Evolutionary conservation across 352 stramenopile species (phyloP).

Genomic region (Globisporangium sylvaticum): DNA sequence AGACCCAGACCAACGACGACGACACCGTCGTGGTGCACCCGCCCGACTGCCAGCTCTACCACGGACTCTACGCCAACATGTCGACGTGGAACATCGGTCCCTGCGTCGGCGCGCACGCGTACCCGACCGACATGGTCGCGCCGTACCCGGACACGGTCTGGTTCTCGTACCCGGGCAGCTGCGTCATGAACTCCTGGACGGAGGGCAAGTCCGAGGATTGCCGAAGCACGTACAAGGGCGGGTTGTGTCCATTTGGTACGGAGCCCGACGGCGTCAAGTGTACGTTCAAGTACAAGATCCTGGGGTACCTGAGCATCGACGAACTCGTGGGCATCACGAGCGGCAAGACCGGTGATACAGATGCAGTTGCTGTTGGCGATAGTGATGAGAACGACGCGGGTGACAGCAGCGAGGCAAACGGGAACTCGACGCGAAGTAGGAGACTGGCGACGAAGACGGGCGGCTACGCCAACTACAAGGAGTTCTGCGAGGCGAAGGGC

Average conservation of each 20-base stretch:
- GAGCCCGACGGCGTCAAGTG: constrained; percentile 58
- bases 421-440: background rate
- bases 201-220: constrained; percentile 42
- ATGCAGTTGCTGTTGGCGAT: background rate
- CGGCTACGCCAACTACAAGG: constrained; percentile 35
- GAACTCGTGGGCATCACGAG: constrained; percentile 67
- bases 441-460: background rate
- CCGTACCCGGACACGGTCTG: constrained; percentile 65
- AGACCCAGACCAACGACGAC: constrained; percentile 6
- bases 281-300: constrained; percentile 71
- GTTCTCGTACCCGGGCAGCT: constrained; percentile 73
- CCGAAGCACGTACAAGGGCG: constrained; percentile 29
- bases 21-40: constrained; percentile 10
- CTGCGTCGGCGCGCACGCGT: constrained; percentile 56
- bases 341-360: constrained; percentile 16
- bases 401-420: background rate
- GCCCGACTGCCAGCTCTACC: constrained; percentile 63
- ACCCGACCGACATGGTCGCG: constrained; percentile 47
- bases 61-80: constrained; percentile 48
- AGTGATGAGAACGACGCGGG: background rate
- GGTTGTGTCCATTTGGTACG: constrained; percentile 50
- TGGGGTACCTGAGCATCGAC: constrained; percentile 60
- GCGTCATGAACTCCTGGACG: constrained; percentile 46
- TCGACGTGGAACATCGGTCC: constrained; percentile 33
- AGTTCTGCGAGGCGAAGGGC: constrained; percentile 42